Base-by-base conservation (phyloP, 768 basidiomycete species). In the Candolleomyces efflorescens region DNA sequence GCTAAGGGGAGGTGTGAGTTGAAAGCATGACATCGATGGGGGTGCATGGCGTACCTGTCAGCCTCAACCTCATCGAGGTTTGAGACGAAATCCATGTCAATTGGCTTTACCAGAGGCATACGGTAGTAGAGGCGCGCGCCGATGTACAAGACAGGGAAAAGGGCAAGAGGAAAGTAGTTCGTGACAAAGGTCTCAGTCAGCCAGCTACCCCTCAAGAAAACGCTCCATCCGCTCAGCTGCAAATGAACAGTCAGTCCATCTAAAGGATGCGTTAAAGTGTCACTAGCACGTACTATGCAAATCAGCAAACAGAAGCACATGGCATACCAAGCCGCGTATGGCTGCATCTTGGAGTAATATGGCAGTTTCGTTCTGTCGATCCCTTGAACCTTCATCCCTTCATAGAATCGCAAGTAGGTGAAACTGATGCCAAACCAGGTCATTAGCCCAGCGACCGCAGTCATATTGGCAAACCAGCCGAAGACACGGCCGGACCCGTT, bases 1-100 rank as follows among this genome's bases (percentile, higher is more conserved):
- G 4, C 81, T 82, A 54, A 5, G 47, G 18, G 18, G 1, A 53
- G 18, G 6, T 3, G n/a, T 18, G 6, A 22, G n/a, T n/a, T 60
- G 53, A 48, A 13, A 43, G 45, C 26, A 50, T 7, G 37, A 55
- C n/a, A 63, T 32, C 11, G 37, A 2, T 1, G 11, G n/a, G 24
- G 5, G 44, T 38, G 39, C 53, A 56, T 20, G 24, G 73, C 78
- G 59, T 63, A 82, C 77, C 76, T 79, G 2, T 82, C 85, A 0
- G 86, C 86, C 65, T 86, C 86, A 46, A 90, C 85, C 65, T 87
- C 82, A 37, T 80, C 84, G 55, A 90, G 76, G 59, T 86, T 82
- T 5, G 80, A 78, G 44, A 85, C 73, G 67, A 95, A 94, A 73
- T 97, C 95, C 90, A 98, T 94, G 37, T 95, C 84, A 20, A 78